phyloP scores from a whole-genome alignment of 164 flowering plant genomes.

The Kingdonia uniflora region DNA sequence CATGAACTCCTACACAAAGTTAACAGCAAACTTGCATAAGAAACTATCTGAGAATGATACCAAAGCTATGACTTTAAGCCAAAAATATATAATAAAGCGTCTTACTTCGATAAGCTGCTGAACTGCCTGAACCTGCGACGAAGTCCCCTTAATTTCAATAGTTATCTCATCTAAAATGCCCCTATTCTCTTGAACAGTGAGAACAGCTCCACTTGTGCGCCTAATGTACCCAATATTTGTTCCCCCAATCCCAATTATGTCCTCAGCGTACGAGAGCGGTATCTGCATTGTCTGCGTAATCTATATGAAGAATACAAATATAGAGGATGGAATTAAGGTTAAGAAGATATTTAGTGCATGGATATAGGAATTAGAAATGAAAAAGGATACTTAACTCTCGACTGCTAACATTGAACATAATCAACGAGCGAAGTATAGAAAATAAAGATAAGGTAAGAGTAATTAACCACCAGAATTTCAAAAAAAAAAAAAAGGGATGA shows the following conservation, averaged over 20 bases:
- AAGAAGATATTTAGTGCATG: no score
- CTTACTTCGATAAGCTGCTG: conserved; percentile 82
- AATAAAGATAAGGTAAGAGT: no score
- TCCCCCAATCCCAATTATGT: conserved; percentile 86
- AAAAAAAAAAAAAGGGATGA: no score
- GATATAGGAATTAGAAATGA: no score
- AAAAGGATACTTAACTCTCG: no score
- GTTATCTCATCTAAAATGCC: conserved; percentile 82
- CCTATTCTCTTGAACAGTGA: conserved; percentile 78
- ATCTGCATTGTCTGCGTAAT: conserved; percentile 87
- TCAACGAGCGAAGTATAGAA: no score
- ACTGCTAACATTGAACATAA: no score
- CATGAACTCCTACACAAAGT: conserved; percentile 43
- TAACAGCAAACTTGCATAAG: background rate
- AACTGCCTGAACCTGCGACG: conserved; percentile 87
- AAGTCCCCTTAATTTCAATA: conserved; percentile 81
- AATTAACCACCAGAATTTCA: no score
- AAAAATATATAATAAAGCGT: no score
- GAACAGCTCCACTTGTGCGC: conserved; percentile 75
- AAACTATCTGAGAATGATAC: background rate
- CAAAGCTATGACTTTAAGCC: background rate
- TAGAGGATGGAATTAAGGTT: no score
- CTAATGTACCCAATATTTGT: conserved; percentile 81
- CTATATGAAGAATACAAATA: conserved; percentile 21
- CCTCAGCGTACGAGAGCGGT: conserved; percentile 85